Conservation (phyloP, 768 basidiomycete species). For the Gelatoporia subvermispora region DNA sequence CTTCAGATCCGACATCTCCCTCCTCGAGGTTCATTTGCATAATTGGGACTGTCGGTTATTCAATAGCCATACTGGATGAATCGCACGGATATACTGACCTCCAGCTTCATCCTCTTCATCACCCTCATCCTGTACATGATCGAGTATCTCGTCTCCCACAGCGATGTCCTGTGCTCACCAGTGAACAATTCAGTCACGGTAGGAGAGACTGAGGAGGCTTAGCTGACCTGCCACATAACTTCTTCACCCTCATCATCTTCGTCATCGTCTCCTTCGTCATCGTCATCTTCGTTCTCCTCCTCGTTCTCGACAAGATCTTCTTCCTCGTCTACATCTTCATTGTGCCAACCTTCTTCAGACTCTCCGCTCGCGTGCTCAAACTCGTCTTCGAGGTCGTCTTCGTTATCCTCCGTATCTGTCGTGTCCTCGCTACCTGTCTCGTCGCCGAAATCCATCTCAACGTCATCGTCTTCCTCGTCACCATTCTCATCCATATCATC, state of each 20-base stretch:
- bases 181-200: not conserved
- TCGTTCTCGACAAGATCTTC: constrained; percentile 49
- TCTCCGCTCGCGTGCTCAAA: constrained; percentile 54
- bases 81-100: constrained; percentile 32
- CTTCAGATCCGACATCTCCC: constrained; percentile 26
- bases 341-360: constrained; percentile 58
- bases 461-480: constrained; percentile 77
- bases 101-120: constrained; percentile 57
- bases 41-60: constrained; percentile 15
- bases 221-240: constrained; percentile 37
- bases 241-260: constrained; percentile 35
- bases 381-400: constrained; percentile 65
- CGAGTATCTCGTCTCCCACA: constrained; percentile 30
- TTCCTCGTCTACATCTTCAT: constrained; percentile 66
- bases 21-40: constrained; percentile 26
- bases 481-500: constrained; percentile 81
- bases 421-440: constrained; percentile 81
- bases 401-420: constrained; percentile 68
- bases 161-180: constrained; percentile 26
- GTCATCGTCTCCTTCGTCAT: constrained; percentile 28
- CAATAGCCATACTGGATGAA: not conserved
- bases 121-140: constrained; percentile 32
- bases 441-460: constrained; percentile 84
- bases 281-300: constrained; percentile 32
- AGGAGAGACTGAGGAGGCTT: not conserved